Conservation (phyloP, 495 filamentous ascomycete genomes). For the Penicillium crystallinum region DNA sequence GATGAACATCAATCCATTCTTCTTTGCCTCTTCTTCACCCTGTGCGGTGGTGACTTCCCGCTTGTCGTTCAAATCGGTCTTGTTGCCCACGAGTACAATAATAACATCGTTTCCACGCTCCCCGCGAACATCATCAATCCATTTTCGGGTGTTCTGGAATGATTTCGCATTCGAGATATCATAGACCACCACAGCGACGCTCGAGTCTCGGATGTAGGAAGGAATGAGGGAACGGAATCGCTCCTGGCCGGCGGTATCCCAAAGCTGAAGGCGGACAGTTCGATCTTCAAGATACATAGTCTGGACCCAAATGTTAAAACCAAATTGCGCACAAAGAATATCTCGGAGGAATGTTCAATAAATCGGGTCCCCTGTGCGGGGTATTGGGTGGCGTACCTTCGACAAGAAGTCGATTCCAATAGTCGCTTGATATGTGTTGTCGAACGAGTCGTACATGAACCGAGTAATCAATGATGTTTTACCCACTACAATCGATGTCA, state of each 20-base stretch:
- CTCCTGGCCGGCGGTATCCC: slow-evolving; percentile 98
- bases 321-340: neutral
- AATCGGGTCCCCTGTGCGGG: neutral
- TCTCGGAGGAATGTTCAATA: neutral
- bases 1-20: slow-evolving; percentile 94
- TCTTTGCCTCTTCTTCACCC: slow-evolving; percentile 98
- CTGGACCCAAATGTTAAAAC: slow-evolving; percentile 37
- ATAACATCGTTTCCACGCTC: slow-evolving; percentile 98
- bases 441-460: slow-evolving; percentile 99
- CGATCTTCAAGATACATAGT: slow-evolving; percentile 99
- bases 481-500: slow-evolving; percentile 59
- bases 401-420: slow-evolving; percentile 99
- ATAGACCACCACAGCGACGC: slow-evolving; percentile 96
- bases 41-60: slow-evolving; percentile 90
- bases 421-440: slow-evolving; percentile 99
- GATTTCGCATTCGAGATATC: slow-evolving; percentile 96
- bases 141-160: slow-evolving; percentile 97
- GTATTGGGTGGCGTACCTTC: slow-evolving; percentile 56
- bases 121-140: slow-evolving; percentile 96
- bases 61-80: slow-evolving; percentile 97
- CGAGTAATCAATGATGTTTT: slow-evolving; percentile 98
- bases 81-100: slow-evolving; percentile 97
- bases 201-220: slow-evolving; percentile 95
- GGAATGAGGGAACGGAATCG: slow-evolving; percentile 94
- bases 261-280: slow-evolving; percentile 93